These are phyloP conservation scores for Wolfiporia cocos DNA, from an alignment of 1,284 basidiomycete genomes.

Conservation along the genomic window DNA sequence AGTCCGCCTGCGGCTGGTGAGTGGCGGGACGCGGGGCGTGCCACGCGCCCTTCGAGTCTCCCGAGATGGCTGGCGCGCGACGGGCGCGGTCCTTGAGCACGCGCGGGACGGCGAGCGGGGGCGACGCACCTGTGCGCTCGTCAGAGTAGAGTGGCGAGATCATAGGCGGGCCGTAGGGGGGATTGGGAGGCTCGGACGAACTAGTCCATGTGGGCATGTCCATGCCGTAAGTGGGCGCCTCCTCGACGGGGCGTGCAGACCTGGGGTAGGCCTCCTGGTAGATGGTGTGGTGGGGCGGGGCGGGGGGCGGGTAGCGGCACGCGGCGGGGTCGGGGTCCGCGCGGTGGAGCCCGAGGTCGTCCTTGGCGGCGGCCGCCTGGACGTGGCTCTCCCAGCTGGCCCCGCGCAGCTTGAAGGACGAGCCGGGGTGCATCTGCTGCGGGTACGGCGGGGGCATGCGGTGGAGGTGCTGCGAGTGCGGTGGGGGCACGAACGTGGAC, in stretches of 20 bases:
- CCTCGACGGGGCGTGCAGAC: slow-evolving; percentile 15
- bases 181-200: slow-evolving; percentile 20
- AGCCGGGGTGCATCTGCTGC: slow-evolving; percentile 18
- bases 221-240: slow-evolving; percentile 24
- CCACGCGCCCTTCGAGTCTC: slow-evolving; percentile 12
- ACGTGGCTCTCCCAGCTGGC: slow-evolving; percentile 42
- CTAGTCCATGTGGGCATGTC: slow-evolving; percentile 19
- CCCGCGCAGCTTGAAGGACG: slow-evolving; percentile 35
- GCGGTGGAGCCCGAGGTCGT: slow-evolving; percentile 13
- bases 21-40: slow-evolving; percentile 5
- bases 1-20: slow-evolving; percentile 8
- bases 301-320: slow-evolving; percentile 18
- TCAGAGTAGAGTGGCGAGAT: slow-evolving; percentile 38
- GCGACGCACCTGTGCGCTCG: slow-evolving; percentile 36
- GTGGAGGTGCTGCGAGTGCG: slow-evolving; percentile 18
- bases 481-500: slow-evolving; percentile 20
- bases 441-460: slow-evolving; percentile 23
- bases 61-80: slow-evolving; percentile 12
- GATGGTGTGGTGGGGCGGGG: slow-evolving; percentile 13
- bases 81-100: slow-evolving; percentile 7
- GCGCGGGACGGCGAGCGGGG: background rate
- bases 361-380: slow-evolving; percentile 18
- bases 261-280: slow-evolving; percentile 22
- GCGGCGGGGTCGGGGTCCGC: slow-evolving; percentile 15
- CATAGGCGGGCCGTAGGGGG: slow-evolving; percentile 31